These are phyloP conservation scores for Curvularia sp. DNA, from an alignment of 2,329 filamentous ascomycete genomes.

Conservation along the genomic window DNA sequence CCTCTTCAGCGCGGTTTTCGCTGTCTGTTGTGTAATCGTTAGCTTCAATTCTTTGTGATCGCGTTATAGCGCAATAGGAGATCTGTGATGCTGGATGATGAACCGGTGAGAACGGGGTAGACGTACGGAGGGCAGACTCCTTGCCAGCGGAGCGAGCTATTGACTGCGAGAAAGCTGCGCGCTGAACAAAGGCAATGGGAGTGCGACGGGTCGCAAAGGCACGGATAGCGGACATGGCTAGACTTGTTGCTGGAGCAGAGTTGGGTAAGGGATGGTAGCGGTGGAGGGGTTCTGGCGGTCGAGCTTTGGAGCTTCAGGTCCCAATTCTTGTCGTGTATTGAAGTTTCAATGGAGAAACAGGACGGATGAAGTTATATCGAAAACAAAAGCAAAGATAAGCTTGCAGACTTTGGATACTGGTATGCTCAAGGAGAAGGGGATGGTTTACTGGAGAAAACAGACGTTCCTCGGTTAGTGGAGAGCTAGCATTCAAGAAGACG, in stretches of 20 bases:
- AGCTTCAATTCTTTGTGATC: slow-evolving; percentile 3
- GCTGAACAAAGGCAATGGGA: slow-evolving; percentile 42
- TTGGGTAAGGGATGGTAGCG: background rate
- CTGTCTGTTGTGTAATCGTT: slow-evolving; percentile 28
- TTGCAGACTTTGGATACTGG: slow-evolving; percentile 7
- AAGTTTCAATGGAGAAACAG: background rate
- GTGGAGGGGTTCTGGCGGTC: slow-evolving; percentile 11
- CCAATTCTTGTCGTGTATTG: background rate
- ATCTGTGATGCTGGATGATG: background rate
- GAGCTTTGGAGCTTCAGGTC: slow-evolving; percentile 4
- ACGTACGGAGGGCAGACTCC: slow-evolving; percentile 55
- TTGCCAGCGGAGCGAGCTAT: slow-evolving; percentile 53
- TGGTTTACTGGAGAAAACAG: slow-evolving; percentile 15
- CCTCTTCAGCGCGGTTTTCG: slow-evolving; percentile 49
- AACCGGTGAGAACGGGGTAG: background rate
- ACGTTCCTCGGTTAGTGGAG: slow-evolving; percentile 19
- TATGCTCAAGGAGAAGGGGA: slow-evolving; percentile 8
- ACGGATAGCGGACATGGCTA: slow-evolving; percentile 45
- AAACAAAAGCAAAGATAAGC: background rate
- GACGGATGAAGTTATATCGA: slow-evolving; percentile 2
- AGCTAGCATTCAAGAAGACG: slow-evolving; percentile 15
- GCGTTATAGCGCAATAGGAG: background rate
- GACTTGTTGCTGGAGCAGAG: slow-evolving; percentile 5
- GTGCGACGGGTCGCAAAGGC: slow-evolving; percentile 42
- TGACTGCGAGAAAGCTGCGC: slow-evolving; percentile 50